Percentiles rank a stretch among this genome's conserved stretches.
Conservation (phyloP, 2,329 filamentous ascomycete genomes). For the Trichophaea hybrida region DNA sequence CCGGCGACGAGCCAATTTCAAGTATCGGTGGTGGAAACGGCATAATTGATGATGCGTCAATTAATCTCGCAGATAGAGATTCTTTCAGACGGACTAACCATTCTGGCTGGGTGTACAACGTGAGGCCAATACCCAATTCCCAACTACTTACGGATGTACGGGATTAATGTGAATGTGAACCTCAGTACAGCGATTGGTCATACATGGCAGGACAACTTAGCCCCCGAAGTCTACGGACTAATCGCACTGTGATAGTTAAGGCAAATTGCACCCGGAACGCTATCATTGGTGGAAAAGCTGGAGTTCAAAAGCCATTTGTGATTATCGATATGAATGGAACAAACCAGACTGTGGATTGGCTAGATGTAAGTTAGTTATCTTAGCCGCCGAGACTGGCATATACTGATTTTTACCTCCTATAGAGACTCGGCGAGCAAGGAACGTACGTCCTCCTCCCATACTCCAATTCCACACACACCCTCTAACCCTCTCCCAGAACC, state of each 20-base stretch:
- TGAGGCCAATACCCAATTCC: not conserved
- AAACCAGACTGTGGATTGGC: not conserved
- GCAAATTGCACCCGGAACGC: not conserved
- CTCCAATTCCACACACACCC: too few relatives aligned
- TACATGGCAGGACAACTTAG: not conserved
- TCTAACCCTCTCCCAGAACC: not conserved
- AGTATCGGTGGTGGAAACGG: not conserved
- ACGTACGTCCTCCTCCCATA: not conserved
- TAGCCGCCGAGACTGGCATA: too few relatives aligned
- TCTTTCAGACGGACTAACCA: not conserved
- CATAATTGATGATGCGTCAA: not conserved
- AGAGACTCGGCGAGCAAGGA: not conserved
- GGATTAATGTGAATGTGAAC: not conserved
- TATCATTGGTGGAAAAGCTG: not conserved
- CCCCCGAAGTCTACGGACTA: not conserved
- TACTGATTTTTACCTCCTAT: too few relatives aligned
- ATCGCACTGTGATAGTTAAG: not conserved
- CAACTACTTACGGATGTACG: not conserved
- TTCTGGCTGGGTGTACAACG: not conserved
- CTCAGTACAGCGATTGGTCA: not conserved
- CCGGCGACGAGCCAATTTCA: not conserved
- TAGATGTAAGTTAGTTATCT: not conserved
- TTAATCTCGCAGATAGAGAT: not conserved
- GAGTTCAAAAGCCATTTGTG: not conserved
- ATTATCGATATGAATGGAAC: not conserved